Conservation (phyloP, 1,139 yeast genomes). For the Saccharomyces hybrid region DNA sequence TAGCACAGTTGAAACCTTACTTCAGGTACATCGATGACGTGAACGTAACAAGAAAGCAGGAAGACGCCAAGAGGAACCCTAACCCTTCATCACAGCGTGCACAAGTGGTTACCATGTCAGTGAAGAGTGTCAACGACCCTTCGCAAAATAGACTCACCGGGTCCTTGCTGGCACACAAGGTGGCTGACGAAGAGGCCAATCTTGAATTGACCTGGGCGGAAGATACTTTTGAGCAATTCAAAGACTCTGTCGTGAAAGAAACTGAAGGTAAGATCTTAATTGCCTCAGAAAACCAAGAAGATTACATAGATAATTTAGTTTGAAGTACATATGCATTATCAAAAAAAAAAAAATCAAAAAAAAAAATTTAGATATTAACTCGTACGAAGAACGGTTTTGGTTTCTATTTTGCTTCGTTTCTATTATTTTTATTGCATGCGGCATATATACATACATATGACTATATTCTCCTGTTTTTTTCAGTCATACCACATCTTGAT, state of each 20-base stretch:
- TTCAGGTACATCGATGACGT: constrained; percentile 66
- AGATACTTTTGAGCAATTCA: constrained; percentile 25
- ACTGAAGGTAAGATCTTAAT: constrained; percentile 4
- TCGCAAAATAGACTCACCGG: constrained; percentile 65
- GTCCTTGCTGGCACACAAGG: constrained; percentile 65
- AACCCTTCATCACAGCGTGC: constrained; percentile 44
- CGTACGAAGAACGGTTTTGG: background rate
- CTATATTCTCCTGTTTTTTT: background rate
- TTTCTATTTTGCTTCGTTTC: background rate
- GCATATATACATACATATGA: background rate
- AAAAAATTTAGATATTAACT: background rate
- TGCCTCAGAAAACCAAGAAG: constrained; percentile 8
- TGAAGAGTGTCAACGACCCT: constrained; percentile 54
- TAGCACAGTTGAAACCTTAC: constrained; percentile 74
- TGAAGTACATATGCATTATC: constrained; percentile 4
- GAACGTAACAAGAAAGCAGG: constrained; percentile 32
- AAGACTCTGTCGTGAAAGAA: constrained; percentile 24
- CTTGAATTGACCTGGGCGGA: constrained; percentile 26
- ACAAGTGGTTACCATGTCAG: constrained; percentile 69
- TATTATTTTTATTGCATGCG: background rate
- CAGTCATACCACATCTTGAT: constrained; percentile 97
- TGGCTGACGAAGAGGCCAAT: constrained; percentile 69
- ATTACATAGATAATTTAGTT: constrained; percentile 20
- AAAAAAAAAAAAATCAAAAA: background rate
- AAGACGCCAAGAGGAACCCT: constrained; percentile 36